A percentile compares a stretch with the other conserved stretches of the same genome.
Evolutionary conservation across 257 asterid species (phyloP).

Genomic region (Eucommia ulmoides): DNA sequence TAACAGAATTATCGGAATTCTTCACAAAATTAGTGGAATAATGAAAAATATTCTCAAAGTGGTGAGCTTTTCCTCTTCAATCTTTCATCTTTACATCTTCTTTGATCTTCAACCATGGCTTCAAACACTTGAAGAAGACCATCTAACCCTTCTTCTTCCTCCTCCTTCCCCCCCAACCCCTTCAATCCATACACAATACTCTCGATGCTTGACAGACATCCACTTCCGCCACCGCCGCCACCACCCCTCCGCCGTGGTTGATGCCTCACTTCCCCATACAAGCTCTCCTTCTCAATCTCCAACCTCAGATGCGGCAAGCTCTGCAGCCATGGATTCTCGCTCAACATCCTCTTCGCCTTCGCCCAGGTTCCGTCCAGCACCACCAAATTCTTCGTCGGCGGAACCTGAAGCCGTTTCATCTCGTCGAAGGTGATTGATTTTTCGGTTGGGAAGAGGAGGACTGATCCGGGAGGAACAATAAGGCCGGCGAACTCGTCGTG

Average conservation of each 20-base stretch:
- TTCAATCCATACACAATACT: conserved; percentile 82
- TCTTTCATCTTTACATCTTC: conserved; percentile 56
- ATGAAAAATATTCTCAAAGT: too few species aligned
- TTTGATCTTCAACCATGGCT: conserved; percentile 85
- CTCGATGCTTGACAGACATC: conserved; percentile 82
- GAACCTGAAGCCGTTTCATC: conserved; percentile 27
- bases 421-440: conserved; percentile 27
- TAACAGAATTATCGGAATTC: too few species aligned
- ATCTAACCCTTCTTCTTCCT: conserved; percentile 47
- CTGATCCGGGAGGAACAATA: conserved; percentile 50
- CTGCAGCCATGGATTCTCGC: conserved; percentile 84
- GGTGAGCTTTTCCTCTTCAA: conserved; percentile 24
- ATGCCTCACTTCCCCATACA: conserved; percentile 78
- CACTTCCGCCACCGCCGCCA: too few species aligned
- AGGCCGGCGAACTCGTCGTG: conserved; percentile 43
- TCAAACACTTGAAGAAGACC: conserved; percentile 59
- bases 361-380: conserved; percentile 93
- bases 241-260: too few species aligned
- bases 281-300: conserved; percentile 44
- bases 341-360: conserved; percentile 84
- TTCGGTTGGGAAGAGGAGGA: conserved; percentile 70
- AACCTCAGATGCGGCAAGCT: conserved; percentile 64
- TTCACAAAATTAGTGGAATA: too few species aligned
- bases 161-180: conserved; percentile 57
- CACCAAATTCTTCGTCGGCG: conserved; percentile 61